Conservation (phyloP, 2,329 filamentous ascomycete genomes). For the Elsinoe arachidis region DNA sequence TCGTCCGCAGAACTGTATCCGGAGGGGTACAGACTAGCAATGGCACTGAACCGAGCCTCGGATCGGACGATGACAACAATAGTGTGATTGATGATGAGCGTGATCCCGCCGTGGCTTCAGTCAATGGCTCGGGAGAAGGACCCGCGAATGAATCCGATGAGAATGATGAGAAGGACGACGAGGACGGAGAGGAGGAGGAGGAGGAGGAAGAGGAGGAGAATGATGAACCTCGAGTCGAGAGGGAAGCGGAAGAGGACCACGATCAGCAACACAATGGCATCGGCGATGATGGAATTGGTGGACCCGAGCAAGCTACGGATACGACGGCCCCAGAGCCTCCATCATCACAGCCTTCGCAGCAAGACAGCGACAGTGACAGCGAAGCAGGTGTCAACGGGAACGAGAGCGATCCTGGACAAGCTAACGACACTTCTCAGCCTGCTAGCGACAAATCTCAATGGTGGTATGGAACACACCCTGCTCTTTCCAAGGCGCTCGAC, state of each 20-base stretch:
- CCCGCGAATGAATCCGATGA: background rate
- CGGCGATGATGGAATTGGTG: background rate
- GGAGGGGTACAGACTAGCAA: too few species aligned
- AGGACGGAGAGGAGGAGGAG: background rate
- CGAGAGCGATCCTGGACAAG: too few species aligned
- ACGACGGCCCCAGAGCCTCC: background rate
- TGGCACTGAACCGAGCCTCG: too few species aligned
- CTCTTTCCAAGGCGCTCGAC: background rate
- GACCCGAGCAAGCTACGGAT: background rate
- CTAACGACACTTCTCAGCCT: background rate
- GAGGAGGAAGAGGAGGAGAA: constrained; percentile 1
- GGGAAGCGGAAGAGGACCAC: background rate
- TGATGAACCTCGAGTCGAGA: background rate
- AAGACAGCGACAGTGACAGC: background rate
- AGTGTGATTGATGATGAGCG: too few species aligned
- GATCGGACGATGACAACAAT: too few species aligned
- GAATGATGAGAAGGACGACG: constrained; percentile 7
- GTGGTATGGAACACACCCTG: background rate
- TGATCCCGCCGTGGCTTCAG: too few species aligned
- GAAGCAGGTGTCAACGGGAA: too few species aligned
- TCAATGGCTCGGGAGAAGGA: background rate
- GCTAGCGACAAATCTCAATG: background rate
- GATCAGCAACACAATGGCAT: background rate
- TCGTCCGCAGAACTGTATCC: background rate
- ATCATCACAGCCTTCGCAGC: constrained; percentile 17